Base-by-base conservation (phyloP, 1,284 basidiomycete species). In the Papiliotrema flavescens region DNA sequence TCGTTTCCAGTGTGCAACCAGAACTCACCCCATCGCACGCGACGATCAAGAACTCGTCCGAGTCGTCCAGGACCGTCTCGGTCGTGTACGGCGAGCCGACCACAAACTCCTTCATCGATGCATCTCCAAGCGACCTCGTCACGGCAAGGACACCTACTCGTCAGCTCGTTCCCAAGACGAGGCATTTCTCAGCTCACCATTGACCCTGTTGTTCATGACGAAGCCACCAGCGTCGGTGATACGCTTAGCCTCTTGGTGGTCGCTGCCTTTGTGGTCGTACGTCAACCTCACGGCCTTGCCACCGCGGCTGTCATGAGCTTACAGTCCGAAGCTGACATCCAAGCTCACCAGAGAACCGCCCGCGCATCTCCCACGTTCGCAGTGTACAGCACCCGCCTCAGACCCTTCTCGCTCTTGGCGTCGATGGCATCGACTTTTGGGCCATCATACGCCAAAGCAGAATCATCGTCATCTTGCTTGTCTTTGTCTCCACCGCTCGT, bases 101-200 rank as follows among this genome's bases (percentile, higher is more conserved):
- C 8, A 99, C 95, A 71, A 96, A 99, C 69, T 98, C 95, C 77
- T 99, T 99, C 95, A 99, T 98, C 7, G 92, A 90, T 0, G 91
- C 89, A 73, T 99, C 96, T 45, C 96, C 96, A 42, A 99, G 80
- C 63, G 92, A 95, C 48, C 96, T 83, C 17, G 96, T 99, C 19
- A 99, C 96, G 9, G 93, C 94, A 53, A 99, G 80, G 11, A 98
- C 94, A 39, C 91, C 79, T 78, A 13, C n/a, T 40, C n/a, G 43
- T 47, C 28, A 52, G 36, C 47, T 57, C 24, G 5, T n/a, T n/a
- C 4, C 40, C 17, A 45, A 26, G 34, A 7, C 17, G 13, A 32
- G 39, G 41, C 43, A 20, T 4, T 19, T 20, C 9, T 47, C 36
- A n/a, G 61, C 74, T 53, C 47, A 78, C 82, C 94, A 66, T 98